Evolutionary conservation across 495 filamentous ascomycete species (phyloP), one percentile per base, ranked within the genome.

Genomic region (Penicillium coprophilum): DNA sequence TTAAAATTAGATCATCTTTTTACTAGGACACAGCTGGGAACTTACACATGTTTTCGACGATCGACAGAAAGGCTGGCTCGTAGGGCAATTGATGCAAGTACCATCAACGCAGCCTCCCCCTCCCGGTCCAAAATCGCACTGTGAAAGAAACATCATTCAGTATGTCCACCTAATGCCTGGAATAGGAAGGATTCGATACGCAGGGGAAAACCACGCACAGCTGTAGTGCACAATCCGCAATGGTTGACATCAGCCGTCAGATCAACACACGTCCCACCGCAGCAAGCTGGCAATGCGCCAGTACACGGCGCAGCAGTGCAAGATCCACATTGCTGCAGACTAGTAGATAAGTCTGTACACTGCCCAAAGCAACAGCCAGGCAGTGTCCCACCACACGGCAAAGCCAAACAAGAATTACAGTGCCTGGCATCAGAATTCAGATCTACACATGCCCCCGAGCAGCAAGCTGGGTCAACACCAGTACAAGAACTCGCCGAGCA

Each of bases 31-130:
- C 19, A 6, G 23, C 30, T 24, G 1, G 11, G 2, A 38, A 55
- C 58, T 64, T 59, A 64, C 64, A 53, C 61, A 66, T 40, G 48
- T 54, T 44, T 54, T 57, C 27, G 64, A 54, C 20, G 50, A 6
- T 1, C 46, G 6, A 23, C 64, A 66, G 56, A 59, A 61, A 6
- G 61, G 55, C 7, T 34, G 31, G 1, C 46, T 36, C 36, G 40
- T 30, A 15, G 58, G 55, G 20, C 64, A 66, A 5, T 17, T 36
- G 19, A 57, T 39, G 24, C 60, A 66, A 4, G 48, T 21, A 0
- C 58, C 64, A 6, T 30, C 50, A 15, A 59, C 46, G 46, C 64
- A 66, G 10, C 36, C 49, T 15, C 58, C 60, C 17, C 62, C 62
- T 24, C 62, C 62, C 7, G 50, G 46, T 3, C 38, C 62, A 11